Conservation (phyloP, 2,329 filamentous ascomycete genomes). For the Trichoderma endophyticum region DNA sequence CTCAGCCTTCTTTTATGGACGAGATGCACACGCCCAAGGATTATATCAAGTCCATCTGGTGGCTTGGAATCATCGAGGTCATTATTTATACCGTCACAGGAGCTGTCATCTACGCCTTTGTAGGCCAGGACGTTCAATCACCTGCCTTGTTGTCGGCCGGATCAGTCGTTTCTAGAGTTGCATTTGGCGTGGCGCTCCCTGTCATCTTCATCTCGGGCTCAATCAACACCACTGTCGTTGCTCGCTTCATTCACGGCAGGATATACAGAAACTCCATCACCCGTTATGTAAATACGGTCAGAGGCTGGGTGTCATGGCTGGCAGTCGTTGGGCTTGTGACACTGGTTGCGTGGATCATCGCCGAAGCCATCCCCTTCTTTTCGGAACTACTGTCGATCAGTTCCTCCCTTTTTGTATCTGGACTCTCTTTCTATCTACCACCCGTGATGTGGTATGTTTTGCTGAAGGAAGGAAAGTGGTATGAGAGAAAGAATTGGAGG, state of each 20-base stretch:
- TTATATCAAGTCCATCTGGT: constrained; percentile 53
- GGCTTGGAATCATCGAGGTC: constrained; percentile 61
- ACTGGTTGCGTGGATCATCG: constrained; percentile 66
- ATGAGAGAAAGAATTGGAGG: constrained; percentile 26
- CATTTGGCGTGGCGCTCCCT: constrained; percentile 66
- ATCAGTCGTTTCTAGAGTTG: constrained; percentile 57
- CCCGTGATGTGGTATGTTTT: constrained; percentile 42
- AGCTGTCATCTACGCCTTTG: constrained; percentile 66
- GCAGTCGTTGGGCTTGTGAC: constrained; percentile 56
- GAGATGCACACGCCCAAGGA: constrained; percentile 50
- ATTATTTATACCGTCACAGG: constrained; percentile 65
- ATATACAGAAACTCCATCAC: constrained; percentile 41
- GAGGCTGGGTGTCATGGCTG: constrained; percentile 55
- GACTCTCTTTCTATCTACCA: constrained; percentile 35
- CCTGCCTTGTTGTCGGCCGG: constrained; percentile 67
- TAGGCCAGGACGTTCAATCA: constrained; percentile 59
- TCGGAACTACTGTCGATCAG: constrained; percentile 58
- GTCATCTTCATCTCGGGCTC: constrained; percentile 74
- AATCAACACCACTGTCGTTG: constrained; percentile 56
- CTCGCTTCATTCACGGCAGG: constrained; percentile 46
- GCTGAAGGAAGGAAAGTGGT: constrained; percentile 28
- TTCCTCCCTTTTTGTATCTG: constrained; percentile 47
- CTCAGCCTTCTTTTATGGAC: constrained; percentile 52
- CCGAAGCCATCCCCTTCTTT: constrained; percentile 70
- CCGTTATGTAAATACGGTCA: constrained; percentile 47